These are phyloP conservation scores for Scutellaria baicalensis DNA, from an alignment of 257 asterid species.

Conservation along the genomic window DNA sequence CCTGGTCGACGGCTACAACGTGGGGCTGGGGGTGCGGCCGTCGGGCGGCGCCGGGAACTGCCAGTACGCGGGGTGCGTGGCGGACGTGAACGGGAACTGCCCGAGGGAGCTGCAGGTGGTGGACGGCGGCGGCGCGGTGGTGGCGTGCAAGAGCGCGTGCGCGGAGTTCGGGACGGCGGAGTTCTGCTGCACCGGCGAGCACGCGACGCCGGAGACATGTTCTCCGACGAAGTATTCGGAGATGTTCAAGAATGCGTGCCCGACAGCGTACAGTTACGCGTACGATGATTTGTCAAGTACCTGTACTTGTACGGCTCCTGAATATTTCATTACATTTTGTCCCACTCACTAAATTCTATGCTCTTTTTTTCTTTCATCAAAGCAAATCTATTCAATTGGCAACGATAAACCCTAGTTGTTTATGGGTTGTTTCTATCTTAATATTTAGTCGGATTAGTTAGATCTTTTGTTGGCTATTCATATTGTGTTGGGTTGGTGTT, in stretches of 20 bases:
- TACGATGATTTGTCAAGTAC: conserved; percentile 81
- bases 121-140: conserved; percentile 32
- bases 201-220: conserved; percentile 59
- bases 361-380: neutral
- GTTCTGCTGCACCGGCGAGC: conserved; percentile 78
- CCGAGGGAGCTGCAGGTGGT: conserved; percentile 36
- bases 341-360: conserved; percentile 18
- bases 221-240: conserved; percentile 60
- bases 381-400: too few species aligned
- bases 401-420: too few species aligned
- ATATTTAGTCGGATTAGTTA: too few species aligned
- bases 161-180: conserved; percentile 55
- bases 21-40: conserved; percentile 42
- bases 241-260: conserved; percentile 78
- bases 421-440: too few species aligned
- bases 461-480: too few species aligned
- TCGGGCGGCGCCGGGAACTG: conserved; percentile 48
- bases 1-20: conserved; percentile 75
- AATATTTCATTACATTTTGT: conserved; percentile 78
- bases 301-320: conserved; percentile 57
- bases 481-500: too few species aligned
- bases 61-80: conserved; percentile 34
- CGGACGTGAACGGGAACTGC: conserved; percentile 37
- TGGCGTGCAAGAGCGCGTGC: conserved; percentile 79
- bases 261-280: conserved; percentile 89